Percentiles rank a stretch among this genome's conserved stretches.
phyloP scores from a whole-genome alignment of 1,284 basidiomycete genomes.

The Ganoderma meredithae region DNA sequence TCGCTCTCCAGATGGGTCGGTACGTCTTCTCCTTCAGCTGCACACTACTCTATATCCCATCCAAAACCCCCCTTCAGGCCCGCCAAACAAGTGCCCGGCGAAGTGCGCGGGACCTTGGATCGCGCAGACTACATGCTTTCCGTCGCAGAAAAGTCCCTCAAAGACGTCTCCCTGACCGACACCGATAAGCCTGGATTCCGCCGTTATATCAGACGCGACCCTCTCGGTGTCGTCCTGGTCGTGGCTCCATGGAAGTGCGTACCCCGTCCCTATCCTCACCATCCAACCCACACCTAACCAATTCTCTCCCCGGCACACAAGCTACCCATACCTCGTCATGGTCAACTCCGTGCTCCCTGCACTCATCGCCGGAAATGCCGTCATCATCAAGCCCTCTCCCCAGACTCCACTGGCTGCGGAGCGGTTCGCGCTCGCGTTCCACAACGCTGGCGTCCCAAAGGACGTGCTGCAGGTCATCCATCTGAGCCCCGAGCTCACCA shows the following conservation, averaged over 20 bases:
- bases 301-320: slow-evolving; percentile 41
- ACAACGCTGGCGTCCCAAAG: slow-evolving; percentile 78
- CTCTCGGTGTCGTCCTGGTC: slow-evolving; percentile 89
- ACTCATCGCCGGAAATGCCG: slow-evolving; percentile 87
- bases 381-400: slow-evolving; percentile 93
- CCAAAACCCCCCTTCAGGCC: slow-evolving; percentile 58
- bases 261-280: slow-evolving; percentile 1
- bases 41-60: background rate
- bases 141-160: slow-evolving; percentile 80
- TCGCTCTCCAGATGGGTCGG: slow-evolving; percentile 84
- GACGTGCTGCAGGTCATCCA: slow-evolving; percentile 85
- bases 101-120: slow-evolving; percentile 83
- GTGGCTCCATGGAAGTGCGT: slow-evolving; percentile 91
- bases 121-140: slow-evolving; percentile 87
- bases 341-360: slow-evolving; percentile 93
- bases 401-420: slow-evolving; percentile 93
- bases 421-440: slow-evolving; percentile 75
- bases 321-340: slow-evolving; percentile 89
- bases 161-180: slow-evolving; percentile 77
- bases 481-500: slow-evolving; percentile 72
- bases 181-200: slow-evolving; percentile 86
- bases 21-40: slow-evolving; percentile 41
- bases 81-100: slow-evolving; percentile 77
- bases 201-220: slow-evolving; percentile 83
- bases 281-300: slow-evolving; percentile 11